Base-by-base conservation (phyloP, 495 filamentous ascomycete genomes). In the Aspergillus ostianus region DNA sequence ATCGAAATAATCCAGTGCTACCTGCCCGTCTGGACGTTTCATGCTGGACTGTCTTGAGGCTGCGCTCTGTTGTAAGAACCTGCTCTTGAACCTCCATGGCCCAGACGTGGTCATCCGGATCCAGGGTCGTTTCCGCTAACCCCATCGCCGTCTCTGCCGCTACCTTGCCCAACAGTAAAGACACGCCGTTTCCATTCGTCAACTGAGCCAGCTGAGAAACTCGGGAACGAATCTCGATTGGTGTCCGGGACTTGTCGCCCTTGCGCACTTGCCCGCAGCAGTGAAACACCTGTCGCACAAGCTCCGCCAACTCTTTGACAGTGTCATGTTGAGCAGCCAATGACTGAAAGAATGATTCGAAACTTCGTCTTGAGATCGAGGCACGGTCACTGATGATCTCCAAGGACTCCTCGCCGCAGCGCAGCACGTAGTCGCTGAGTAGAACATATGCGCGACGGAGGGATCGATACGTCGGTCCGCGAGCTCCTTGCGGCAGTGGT, bases 21-120 rank as follows among this genome's bases (percentile, higher is more conserved):
- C 59, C 59, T 20, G 21, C 61, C 68, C 54, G 59, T 71, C 32
- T 32, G 62, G 64, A 55, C 13, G 61, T 58, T 15, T 54, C 51
- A 23, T 26, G 59, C 18, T 19, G 61, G 36, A 51, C 55, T 9
- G 51, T 45, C 17, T 59, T 32, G 29, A 52, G 53, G 21, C 50
- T 27, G 6, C 49, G 47, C 52, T 71, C 68, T 19, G 58, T 61
- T 32, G 63, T 61, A 54, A 65, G 69, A 19, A 73, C 67, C 20
- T 62, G 58, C 60, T 75, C 70, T 57, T 82, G 79, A 15, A 82
- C 64, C 20, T 81, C 76, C 17, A 76, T 58, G 3, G 81, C 80
- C 76, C 79, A 82, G 19, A 76, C 57, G 57, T 82, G 75, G 58
- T 84, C 78, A 46, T 78, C 74, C 5, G 77, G 68, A n/a, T 78